Percentiles rank a stretch among this genome's conserved stretches.
phyloP scores from a whole-genome alignment of 2,329 filamentous ascomycete genomes.

The Stachybotrys chartarum region DNA sequence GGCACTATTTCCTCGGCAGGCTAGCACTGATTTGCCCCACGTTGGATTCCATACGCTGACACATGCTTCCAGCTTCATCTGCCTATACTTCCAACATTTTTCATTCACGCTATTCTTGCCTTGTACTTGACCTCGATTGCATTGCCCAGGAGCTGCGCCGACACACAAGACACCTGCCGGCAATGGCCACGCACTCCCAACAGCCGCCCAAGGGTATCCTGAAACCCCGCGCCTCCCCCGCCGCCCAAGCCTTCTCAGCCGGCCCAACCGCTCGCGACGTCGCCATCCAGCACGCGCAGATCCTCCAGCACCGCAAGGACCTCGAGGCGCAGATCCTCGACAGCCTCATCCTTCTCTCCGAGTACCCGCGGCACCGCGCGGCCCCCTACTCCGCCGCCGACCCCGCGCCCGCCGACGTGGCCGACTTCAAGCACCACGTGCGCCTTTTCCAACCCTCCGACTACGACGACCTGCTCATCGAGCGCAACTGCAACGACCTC shows the following conservation, averaged over 20 bases:
- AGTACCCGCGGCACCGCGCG: conserved; percentile 35
- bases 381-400: conserved; percentile 33
- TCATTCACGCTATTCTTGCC: no score
- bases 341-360: conserved; percentile 64
- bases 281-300: conserved; percentile 73
- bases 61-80: no score
- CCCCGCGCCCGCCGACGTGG: conserved; percentile 51
- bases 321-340: conserved; percentile 68
- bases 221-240: conserved; percentile 39
- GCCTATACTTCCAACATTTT: no score
- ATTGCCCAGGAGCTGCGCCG: not conserved
- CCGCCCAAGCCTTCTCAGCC: conserved; percentile 6
- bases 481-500: conserved; percentile 74
- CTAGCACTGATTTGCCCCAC: not conserved
- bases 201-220: conserved; percentile 49
- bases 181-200: conserved; percentile 19
- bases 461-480: conserved; percentile 81
- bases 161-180: not conserved
- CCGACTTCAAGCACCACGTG: conserved; percentile 59
- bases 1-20: not conserved
- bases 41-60: not conserved
- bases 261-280: conserved; percentile 40
- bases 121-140: no score
- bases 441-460: conserved; percentile 76
- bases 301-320: conserved; percentile 76